Evolutionary conservation across 2,329 filamentous ascomycete species (phyloP).

Genomic region (Ascocoryne sarcoides): DNA sequence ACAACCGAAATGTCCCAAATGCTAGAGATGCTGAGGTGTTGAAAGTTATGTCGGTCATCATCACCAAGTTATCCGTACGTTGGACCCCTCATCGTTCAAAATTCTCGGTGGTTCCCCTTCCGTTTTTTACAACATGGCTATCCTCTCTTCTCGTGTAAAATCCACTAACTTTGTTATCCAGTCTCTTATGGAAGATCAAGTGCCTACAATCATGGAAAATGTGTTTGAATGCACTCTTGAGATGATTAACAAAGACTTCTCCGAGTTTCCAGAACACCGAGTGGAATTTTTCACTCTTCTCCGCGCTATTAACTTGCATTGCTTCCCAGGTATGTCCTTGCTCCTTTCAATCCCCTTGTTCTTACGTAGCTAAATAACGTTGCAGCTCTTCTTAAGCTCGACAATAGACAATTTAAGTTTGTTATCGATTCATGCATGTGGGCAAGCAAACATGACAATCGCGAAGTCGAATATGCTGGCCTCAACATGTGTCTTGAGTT

Average conservation of each 20-base stretch:
- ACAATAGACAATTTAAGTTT: slow-evolving; percentile 97
- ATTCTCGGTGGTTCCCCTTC: slow-evolving; percentile 35
- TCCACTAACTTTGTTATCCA: slow-evolving; percentile 34
- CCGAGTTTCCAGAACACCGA: slow-evolving; percentile 94
- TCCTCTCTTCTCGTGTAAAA: slow-evolving; percentile 4
- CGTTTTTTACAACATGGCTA: slow-evolving; percentile 8
- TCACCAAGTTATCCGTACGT: slow-evolving; percentile 91
- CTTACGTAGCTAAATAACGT: slow-evolving; percentile 9
- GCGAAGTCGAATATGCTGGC: slow-evolving; percentile 91
- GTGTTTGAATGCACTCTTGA: slow-evolving; percentile 97
- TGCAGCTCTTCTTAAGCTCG: slow-evolving; percentile 74
- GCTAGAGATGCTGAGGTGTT: slow-evolving; percentile 94
- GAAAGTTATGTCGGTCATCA: slow-evolving; percentile 95
- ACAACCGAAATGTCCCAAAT: slow-evolving; percentile 93
- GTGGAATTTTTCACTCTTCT: slow-evolving; percentile 99
- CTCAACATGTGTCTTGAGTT: slow-evolving; percentile 97
- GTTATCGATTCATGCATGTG: slow-evolving; percentile 99
- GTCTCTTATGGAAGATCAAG: slow-evolving; percentile 96
- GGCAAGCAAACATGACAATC: slow-evolving; percentile 99
- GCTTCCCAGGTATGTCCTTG: slow-evolving; percentile 62
- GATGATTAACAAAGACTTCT: slow-evolving; percentile 99
- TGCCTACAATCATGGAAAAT: slow-evolving; percentile 95
- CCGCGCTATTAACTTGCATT: slow-evolving; percentile 91
- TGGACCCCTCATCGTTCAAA: slow-evolving; percentile 39
- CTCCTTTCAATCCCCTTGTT: not conserved